Conservation (phyloP, 2,329 filamentous ascomycete genomes). For the Claviceps paspali region DNA sequence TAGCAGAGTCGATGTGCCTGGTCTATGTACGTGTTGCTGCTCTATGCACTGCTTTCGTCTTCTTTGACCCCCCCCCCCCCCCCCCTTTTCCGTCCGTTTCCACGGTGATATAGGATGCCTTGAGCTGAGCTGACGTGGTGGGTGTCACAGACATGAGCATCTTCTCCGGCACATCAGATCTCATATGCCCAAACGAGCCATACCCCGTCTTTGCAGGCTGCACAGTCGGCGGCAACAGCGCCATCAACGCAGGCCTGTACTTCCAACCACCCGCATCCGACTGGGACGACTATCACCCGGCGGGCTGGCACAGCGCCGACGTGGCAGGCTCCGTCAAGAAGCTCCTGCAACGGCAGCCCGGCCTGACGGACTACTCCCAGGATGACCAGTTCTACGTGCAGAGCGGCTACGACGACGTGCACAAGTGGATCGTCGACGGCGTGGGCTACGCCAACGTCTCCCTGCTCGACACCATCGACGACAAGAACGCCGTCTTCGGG, state of each 20-base stretch:
- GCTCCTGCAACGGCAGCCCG: conserved; percentile 28
- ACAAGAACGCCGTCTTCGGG: conserved; percentile 33
- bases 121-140: neutral
- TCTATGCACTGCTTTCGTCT: too few relatives aligned
- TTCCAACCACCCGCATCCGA: conserved; percentile 37
- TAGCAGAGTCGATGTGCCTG: conserved; percentile 37
- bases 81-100: too few relatives aligned
- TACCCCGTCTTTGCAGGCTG: conserved; percentile 32
- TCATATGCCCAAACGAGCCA: conserved; percentile 24
- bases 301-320: conserved; percentile 34
- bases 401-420: conserved; percentile 25
- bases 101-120: neutral
- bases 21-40: conserved; percentile 24
- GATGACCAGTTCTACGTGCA: conserved; percentile 31
- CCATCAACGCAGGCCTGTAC: conserved; percentile 38
- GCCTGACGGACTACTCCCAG: conserved; percentile 26
- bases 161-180: conserved; percentile 23
- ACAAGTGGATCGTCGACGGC: conserved; percentile 32
- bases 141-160: conserved; percentile 27
- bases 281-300: conserved; percentile 33
- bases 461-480: conserved; percentile 28
- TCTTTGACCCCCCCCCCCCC: too few relatives aligned
- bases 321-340: conserved; percentile 29
- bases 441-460: conserved; percentile 31
- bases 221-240: conserved; percentile 34